Evolutionary conservation across 768 basidiomycete species (phyloP), one percentile per base, ranked within the genome.

Genomic region (Suillus clintonianus): DNA sequence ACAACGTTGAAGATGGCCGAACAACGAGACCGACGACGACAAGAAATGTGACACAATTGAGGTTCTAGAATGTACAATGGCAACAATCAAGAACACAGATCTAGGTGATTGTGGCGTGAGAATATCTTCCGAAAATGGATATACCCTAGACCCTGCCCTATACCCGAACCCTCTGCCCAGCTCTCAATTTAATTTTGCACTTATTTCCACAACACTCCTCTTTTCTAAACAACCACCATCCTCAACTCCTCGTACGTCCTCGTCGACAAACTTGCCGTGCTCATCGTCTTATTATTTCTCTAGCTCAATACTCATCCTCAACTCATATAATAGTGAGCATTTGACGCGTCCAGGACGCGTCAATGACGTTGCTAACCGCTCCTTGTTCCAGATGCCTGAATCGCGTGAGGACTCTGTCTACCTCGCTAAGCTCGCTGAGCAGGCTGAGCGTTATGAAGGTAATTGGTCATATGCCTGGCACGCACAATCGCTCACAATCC

Each of bases 401-500:
- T 70, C 74, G 54, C 94, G 95, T 76, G 95, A 96, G 88, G 94
- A 96, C 81, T 94, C 91, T 73, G 96, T 99, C 81, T 99, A 98
- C 87, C 95, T 97, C 82, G 96, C 97, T 84, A 99, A 99, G 93
- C 95, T 98, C 85, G 94, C 95, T 78, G 95, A 98, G 85, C 95
- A 98, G 85, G 97, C 97, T 73, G 96, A 99, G 87, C 96, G 97
- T 58, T 99, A 98, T 78, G 96, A 98, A 85, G 96, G 96, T 91
- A 50, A 57, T 82, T 75, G 32, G 42, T 3, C 19, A 32, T 19
- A 37, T 55, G 3, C 3, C 27, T 7, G 5, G 61, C 32, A 59
- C 41, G 17, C 48, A 27, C 61, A 41, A 59, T 58, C 43, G 39
- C 62, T 65, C 61, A 63, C 65, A 67, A 64, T 48, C 67, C 62